phyloP scores from a whole-genome alignment of 495 filamentous ascomycete genomes.

The Haplographium delicatum region DNA sequence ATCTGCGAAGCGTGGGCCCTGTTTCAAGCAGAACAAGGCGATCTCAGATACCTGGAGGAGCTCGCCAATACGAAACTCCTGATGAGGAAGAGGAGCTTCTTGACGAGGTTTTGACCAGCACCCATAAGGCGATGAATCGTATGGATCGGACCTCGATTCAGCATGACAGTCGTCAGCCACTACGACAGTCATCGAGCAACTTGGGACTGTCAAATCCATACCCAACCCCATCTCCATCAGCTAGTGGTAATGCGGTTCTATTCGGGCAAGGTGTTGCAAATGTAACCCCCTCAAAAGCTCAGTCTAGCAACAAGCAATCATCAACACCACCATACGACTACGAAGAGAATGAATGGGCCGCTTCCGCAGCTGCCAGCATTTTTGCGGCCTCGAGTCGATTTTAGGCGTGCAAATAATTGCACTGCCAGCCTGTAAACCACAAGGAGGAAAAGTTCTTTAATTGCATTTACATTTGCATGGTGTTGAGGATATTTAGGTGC shows the following conservation, averaged over 20 bases:
- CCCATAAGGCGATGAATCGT: conserved; percentile 43
- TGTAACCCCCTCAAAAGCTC: conserved; percentile 53
- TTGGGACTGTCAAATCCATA: conserved; percentile 70
- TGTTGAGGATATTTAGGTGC: conserved; percentile 26
- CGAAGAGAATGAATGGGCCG: conserved; percentile 78
- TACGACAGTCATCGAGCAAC: conserved; percentile 53
- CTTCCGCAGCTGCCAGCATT: conserved; percentile 71
- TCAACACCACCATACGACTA: conserved; percentile 87
- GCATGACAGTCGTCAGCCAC: conserved; percentile 34
- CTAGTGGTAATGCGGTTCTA: conserved; percentile 66
- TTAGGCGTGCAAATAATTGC: conserved; percentile 25
- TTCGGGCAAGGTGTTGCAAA: conserved; percentile 49
- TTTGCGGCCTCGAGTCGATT: conserved; percentile 60
- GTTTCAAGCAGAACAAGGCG: conserved; percentile 81
- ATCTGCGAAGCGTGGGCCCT: conserved; percentile 54
- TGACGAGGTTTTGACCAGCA: conserved; percentile 62
- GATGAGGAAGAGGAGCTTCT: conserved; percentile 96
- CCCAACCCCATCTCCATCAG: conserved; percentile 86
- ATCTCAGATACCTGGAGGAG: conserved; percentile 68
- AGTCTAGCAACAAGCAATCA: conserved; percentile 45
- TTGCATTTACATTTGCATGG: conserved; percentile 30
- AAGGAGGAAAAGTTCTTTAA: conserved; percentile 26
- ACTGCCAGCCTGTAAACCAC: conserved; percentile 20
- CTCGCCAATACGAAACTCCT: conserved; percentile 87
- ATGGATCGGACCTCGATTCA: conserved; percentile 44